Percentiles rank a stretch among this genome's conserved stretches.
Evolutionary conservation across 768 basidiomycete species (phyloP).

Genomic region (Gyrodon lividus): DNA sequence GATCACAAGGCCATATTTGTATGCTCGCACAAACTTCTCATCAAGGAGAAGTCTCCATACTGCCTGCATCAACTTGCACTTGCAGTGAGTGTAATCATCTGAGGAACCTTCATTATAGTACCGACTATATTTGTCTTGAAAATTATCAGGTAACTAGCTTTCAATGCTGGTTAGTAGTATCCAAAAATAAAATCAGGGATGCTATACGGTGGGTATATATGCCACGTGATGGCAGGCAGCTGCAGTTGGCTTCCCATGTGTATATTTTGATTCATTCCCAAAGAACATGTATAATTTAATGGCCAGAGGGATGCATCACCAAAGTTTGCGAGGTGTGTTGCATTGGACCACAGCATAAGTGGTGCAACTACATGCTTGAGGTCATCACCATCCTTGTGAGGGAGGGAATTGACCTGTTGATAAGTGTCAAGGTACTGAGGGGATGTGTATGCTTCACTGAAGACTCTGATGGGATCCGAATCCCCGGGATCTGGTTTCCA

Average conservation of each 20-base stretch:
- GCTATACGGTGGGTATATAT: conserved; percentile 5
- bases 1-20: neutral
- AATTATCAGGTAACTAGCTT: neutral
- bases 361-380: conserved; percentile 9
- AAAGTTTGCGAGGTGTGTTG: conserved; percentile 22
- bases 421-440: neutral
- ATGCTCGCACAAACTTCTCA: neutral
- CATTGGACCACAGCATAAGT: conserved; percentile 23
- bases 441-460: neutral
- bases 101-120: too few relatives aligned
- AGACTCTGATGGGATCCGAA: neutral
- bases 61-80: neutral
- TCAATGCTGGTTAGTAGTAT: too few relatives aligned
- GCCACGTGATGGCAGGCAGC: conserved; percentile 10
- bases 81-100: neutral
- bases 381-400: neutral
- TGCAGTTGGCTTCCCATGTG: conserved; percentile 2
- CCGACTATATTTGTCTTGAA: too few relatives aligned
- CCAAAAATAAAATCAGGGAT: too few relatives aligned
- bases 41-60: neutral
- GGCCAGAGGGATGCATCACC: conserved; percentile 11
- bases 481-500: neutral
- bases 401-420: neutral
- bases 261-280: conserved; percentile 16
- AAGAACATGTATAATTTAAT: conserved; percentile 16